These are phyloP conservation scores for Acanthochlamys bracteata DNA, from an alignment of 106 monocot species.

Conservation along the genomic window DNA sequence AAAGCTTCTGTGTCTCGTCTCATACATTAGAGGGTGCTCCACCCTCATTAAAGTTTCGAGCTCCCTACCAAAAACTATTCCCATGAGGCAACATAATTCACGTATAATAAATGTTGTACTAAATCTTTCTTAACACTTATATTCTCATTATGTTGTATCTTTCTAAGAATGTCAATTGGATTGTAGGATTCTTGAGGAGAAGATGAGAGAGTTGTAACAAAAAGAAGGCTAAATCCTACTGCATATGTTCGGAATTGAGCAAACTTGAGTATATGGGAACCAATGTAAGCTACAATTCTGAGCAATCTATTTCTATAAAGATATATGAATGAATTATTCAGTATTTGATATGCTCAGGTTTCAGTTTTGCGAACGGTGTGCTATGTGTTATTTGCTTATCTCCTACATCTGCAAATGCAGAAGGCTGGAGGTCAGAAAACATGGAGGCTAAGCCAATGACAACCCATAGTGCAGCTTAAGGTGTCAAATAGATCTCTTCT, in stretches of 20 bases:
- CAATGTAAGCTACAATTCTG: constrained; percentile 28
- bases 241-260: constrained; percentile 70
- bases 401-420: constrained; percentile 8
- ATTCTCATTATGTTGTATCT: too few relatives aligned
- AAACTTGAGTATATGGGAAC: constrained; percentile 41
- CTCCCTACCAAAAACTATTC: too few relatives aligned
- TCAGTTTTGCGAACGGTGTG: background rate
- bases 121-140: too few relatives aligned
- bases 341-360: background rate
- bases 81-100: too few relatives aligned
- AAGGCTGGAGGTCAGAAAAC: constrained; percentile 3
- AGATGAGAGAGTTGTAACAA: constrained; percentile 68
- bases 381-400: background rate
- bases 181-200: constrained; percentile 54
- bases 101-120: too few relatives aligned
- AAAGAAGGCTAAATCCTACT: constrained; percentile 67
- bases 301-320: background rate
- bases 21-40: too few relatives aligned
- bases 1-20: too few relatives aligned
- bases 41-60: too few relatives aligned
- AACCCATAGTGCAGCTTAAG: constrained; percentile 40
- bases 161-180: constrained; percentile 66
- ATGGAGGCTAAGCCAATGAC: constrained; percentile 44
- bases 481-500: too few relatives aligned
- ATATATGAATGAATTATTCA: background rate